Conservation (phyloP, 768 basidiomycete species). For the Tubosaeta sp. region DNA sequence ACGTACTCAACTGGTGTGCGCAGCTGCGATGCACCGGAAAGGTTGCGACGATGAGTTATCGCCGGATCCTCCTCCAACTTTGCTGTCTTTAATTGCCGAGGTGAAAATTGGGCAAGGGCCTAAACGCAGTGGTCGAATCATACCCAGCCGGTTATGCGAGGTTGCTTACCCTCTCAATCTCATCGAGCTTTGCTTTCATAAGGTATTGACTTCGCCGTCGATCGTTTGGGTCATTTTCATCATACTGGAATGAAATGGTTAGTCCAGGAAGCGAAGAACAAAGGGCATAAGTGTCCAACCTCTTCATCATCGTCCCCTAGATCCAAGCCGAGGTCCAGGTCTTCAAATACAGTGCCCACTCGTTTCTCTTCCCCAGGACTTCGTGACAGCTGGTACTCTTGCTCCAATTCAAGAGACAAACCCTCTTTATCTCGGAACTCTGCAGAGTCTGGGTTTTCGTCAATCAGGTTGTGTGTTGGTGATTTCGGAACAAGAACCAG, state of each 20-base stretch:
- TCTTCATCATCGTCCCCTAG: constrained; percentile 41
- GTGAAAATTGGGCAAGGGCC: constrained; percentile 66
- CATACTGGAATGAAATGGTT: constrained; percentile 42
- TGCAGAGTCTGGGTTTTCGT: constrained; percentile 15
- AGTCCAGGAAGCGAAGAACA: constrained; percentile 7
- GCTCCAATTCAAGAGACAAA: constrained; percentile 24
- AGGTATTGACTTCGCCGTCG: constrained; percentile 69
- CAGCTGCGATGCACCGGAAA: constrained; percentile 12
- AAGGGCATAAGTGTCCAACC: constrained; percentile 25
- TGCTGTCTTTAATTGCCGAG: constrained; percentile 35
- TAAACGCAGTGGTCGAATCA: constrained; percentile 25
- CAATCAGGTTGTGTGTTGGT: constrained; percentile 24
- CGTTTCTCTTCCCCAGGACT: constrained; percentile 42
- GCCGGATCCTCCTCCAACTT: constrained; percentile 19
- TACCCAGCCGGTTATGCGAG: not conserved
- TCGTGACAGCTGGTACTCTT: constrained; percentile 27
- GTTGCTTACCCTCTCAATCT: constrained; percentile 62
- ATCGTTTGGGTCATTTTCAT: constrained; percentile 70
- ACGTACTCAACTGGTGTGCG: constrained; percentile 20
- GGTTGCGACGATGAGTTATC: constrained; percentile 16
- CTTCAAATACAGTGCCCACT: constrained; percentile 43
- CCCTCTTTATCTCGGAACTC: constrained; percentile 16
- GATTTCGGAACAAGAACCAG: constrained; percentile 45
- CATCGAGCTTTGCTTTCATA: constrained; percentile 72
- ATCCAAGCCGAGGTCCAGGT: constrained; percentile 42